Conservation (phyloP, 805 yeast genomes). For the Yamadazyma philogaea region DNA sequence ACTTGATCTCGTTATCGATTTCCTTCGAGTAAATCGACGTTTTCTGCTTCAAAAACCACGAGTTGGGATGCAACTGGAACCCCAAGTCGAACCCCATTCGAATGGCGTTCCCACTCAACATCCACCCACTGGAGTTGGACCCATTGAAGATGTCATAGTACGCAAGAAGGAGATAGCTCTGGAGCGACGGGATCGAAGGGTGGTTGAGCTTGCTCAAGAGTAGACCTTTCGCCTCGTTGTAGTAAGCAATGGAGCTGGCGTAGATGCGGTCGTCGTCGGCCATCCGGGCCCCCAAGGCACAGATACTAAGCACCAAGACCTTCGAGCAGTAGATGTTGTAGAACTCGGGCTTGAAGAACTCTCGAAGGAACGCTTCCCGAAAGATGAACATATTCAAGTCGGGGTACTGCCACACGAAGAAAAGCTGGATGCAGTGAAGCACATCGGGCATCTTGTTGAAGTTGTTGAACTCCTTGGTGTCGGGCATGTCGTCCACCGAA, state of each 20-base stretch:
- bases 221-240: slow-evolving; percentile 44
- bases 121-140: slow-evolving; percentile 58
- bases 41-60: slow-evolving; percentile 48
- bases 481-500: slow-evolving; percentile 13
- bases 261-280: slow-evolving; percentile 42
- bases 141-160: slow-evolving; percentile 63
- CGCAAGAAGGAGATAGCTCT: slow-evolving; percentile 55
- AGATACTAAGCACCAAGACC: slow-evolving; percentile 52
- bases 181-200: slow-evolving; percentile 54
- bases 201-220: slow-evolving; percentile 42
- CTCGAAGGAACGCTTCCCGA: slow-evolving; percentile 58
- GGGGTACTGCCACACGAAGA: slow-evolving; percentile 66
- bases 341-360: slow-evolving; percentile 55
- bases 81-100: slow-evolving; percentile 66
- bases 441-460: slow-evolving; percentile 34
- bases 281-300: slow-evolving; percentile 57
- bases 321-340: slow-evolving; percentile 53
- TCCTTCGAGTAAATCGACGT: slow-evolving; percentile 35
- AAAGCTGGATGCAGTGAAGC: slow-evolving; percentile 38
- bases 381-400: slow-evolving; percentile 61
- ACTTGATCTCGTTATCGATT: slow-evolving; percentile 53
- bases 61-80: slow-evolving; percentile 57
- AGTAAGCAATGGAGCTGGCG: slow-evolving; percentile 41
- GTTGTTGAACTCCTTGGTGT: slow-evolving; percentile 19
- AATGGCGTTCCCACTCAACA: slow-evolving; percentile 59